Evolutionary conservation across 805 yeast genomes (phyloP).

Genomic region (Wickerhamomyces hampshirensis): DNA sequence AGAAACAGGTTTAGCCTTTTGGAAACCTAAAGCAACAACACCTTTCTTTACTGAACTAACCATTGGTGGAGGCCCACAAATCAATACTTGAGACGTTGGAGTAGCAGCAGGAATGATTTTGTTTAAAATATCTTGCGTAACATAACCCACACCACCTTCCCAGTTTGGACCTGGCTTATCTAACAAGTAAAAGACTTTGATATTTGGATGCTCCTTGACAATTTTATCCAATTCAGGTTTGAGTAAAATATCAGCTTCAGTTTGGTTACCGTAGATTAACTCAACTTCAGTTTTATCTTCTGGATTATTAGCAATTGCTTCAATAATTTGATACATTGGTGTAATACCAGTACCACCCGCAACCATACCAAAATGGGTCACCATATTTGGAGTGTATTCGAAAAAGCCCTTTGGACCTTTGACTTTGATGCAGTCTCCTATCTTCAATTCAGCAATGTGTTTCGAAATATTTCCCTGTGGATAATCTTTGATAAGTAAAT

Average conservation of each 20-base stretch:
- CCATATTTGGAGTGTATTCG: constrained; percentile 77
- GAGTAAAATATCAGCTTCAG: constrained; percentile 75
- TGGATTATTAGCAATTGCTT: constrained; percentile 73
- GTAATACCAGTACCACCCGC: constrained; percentile 98
- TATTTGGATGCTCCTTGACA: constrained; percentile 48
- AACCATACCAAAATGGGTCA: constrained; percentile 73
- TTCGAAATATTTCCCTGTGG: constrained; percentile 82
- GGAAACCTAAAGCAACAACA: constrained; percentile 66
- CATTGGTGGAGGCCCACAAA: constrained; percentile 97
- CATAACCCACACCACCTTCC: constrained; percentile 76
- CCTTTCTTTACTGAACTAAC: constrained; percentile 77
- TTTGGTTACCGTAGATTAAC: constrained; percentile 77
- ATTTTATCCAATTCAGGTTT: constrained; percentile 74
- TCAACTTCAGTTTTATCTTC: constrained; percentile 71
- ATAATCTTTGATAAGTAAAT: constrained; percentile 79
- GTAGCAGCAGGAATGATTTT: constrained; percentile 57
- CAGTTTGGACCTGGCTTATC: constrained; percentile 67
- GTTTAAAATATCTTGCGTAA: constrained; percentile 69
- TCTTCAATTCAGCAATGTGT: constrained; percentile 60
- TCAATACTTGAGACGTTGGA: constrained; percentile 60
- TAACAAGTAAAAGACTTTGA: constrained; percentile 68
- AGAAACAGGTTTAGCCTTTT: constrained; percentile 83
- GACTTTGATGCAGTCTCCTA: constrained; percentile 76
- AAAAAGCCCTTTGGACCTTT: constrained; percentile 92
- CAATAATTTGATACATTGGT: constrained; percentile 91